These are phyloP conservation scores for Cubamyces sp. DNA, from an alignment of 768 basidiomycete species.

Conservation along the genomic window DNA sequence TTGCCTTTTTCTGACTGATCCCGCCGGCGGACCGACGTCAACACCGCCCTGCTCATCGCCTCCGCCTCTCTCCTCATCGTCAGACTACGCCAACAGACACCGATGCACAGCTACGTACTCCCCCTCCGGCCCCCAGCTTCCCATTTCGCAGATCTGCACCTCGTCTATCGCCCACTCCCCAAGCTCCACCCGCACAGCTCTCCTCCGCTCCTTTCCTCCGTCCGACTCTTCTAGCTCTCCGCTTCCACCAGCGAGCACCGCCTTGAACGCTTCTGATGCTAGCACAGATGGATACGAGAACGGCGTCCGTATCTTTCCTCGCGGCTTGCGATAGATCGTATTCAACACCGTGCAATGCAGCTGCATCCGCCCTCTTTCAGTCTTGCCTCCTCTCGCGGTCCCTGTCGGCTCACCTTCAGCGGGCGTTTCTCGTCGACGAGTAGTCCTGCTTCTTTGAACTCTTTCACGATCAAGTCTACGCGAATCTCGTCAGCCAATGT, in stretches of 20 bases:
- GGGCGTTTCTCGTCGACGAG: conserved; percentile 38
- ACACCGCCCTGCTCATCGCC: neutral
- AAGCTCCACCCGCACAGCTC: conserved; percentile 46
- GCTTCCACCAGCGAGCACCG: conserved; percentile 17
- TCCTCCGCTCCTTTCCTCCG: neutral
- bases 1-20: neutral
- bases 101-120: conserved; percentile 53
- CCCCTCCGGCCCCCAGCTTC: conserved; percentile 62
- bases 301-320: conserved; percentile 37
- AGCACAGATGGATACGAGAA: conserved; percentile 48
- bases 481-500: neutral
- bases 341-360: conserved; percentile 44
- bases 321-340: conserved; percentile 39
- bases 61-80: neutral
- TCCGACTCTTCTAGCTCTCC: neutral
- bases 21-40: neutral
- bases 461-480: conserved; percentile 36
- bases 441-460: conserved; percentile 38
- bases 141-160: conserved; percentile 73
- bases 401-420: conserved; percentile 36
- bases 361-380: conserved; percentile 24
- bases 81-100: neutral
- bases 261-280: conserved; percentile 32
- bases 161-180: conserved; percentile 58
- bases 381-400: too few species aligned